A percentile compares a stretch with the other conserved stretches of the same genome.
These are phyloP conservation scores for Tylopilus felleus DNA, from an alignment of 768 basidiomycete genomes.

Conservation along the genomic window DNA sequence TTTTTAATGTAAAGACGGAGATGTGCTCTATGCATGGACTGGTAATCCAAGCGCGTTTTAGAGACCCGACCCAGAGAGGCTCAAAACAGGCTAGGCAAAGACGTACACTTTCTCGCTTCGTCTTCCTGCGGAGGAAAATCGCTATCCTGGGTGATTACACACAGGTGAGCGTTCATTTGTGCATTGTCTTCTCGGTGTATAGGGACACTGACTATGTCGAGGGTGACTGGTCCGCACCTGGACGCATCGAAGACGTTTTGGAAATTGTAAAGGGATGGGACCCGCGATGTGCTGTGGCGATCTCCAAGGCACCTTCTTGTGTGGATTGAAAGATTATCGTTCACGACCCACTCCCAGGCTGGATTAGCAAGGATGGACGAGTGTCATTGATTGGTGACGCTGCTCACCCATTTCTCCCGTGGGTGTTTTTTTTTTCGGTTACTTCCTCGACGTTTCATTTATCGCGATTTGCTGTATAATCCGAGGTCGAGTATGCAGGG, in stretches of 20 bases:
- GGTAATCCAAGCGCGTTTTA: slow-evolving; percentile 6
- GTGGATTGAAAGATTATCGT: slow-evolving; percentile 41
- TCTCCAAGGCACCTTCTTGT: slow-evolving; percentile 25
- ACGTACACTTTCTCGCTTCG: slow-evolving; percentile 21
- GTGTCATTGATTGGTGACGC: slow-evolving; percentile 29
- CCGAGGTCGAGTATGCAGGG: slow-evolving; percentile 29
- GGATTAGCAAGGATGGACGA: slow-evolving; percentile 31
- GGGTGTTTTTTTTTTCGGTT: background rate
- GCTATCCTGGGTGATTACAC: slow-evolving; percentile 23
- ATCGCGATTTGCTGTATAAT: background rate
- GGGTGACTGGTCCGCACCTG: slow-evolving; percentile 20
- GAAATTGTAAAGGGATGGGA: slow-evolving; percentile 24
- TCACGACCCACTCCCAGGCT: slow-evolving; percentile 35
- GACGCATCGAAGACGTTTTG: slow-evolving; percentile 22
- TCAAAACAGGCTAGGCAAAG: slow-evolving; percentile 5
- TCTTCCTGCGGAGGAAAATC: slow-evolving; percentile 11
- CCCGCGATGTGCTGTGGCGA: slow-evolving; percentile 23
- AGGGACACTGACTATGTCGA: slow-evolving; percentile 22
- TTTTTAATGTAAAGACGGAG: slow-evolving; percentile 19
- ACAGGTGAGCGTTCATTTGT: slow-evolving; percentile 10
- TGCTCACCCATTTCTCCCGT: slow-evolving; percentile 33
- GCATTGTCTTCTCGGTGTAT: background rate
- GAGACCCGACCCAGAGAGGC: background rate
- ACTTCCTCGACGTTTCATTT: background rate
- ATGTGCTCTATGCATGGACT: slow-evolving; percentile 25